Conservation (phyloP, 306 rosid species). For the Casuarina equisetifolia region DNA sequence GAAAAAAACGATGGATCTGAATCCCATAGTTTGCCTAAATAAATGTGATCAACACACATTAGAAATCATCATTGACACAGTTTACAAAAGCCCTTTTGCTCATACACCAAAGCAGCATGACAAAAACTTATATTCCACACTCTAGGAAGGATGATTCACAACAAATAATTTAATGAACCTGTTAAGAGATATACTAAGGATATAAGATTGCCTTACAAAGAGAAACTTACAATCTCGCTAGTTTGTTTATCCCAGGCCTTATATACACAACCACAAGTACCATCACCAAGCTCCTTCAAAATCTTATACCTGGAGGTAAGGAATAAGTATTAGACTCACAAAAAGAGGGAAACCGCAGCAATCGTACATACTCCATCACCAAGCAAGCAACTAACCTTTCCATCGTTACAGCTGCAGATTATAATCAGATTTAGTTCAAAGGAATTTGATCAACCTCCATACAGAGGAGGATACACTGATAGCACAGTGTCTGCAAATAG, state of each 20-base stretch:
- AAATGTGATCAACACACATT: background rate
- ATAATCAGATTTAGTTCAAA: conserved; percentile 45
- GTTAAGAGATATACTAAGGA: background rate
- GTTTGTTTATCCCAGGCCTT: conserved; percentile 69
- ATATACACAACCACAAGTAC: conserved; percentile 88
- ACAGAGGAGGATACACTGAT: conserved; percentile 52
- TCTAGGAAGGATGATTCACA: conserved; percentile 5
- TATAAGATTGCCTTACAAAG: conserved; percentile 10
- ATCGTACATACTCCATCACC: conserved; percentile 9
- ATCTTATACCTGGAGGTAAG: conserved; percentile 53
- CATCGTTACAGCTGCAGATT: conserved; percentile 51
- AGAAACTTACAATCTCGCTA: conserved; percentile 65
- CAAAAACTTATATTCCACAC: background rate
- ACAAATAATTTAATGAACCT: conserved; percentile 8
- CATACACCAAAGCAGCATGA: background rate
- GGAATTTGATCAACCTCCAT: conserved; percentile 59
- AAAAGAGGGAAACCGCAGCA: conserved; percentile 9
- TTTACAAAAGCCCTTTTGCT: background rate
- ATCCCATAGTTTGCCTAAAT: background rate
- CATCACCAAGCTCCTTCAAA: conserved; percentile 89
- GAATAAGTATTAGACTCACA: background rate
- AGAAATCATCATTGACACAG: background rate
- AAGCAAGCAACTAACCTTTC: conserved; percentile 56
- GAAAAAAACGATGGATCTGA: background rate
- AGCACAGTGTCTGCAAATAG: conserved; percentile 47